phyloP scores from a whole-genome alignment of 345 rosid species.

The Noccaea bulbosa region DNA sequence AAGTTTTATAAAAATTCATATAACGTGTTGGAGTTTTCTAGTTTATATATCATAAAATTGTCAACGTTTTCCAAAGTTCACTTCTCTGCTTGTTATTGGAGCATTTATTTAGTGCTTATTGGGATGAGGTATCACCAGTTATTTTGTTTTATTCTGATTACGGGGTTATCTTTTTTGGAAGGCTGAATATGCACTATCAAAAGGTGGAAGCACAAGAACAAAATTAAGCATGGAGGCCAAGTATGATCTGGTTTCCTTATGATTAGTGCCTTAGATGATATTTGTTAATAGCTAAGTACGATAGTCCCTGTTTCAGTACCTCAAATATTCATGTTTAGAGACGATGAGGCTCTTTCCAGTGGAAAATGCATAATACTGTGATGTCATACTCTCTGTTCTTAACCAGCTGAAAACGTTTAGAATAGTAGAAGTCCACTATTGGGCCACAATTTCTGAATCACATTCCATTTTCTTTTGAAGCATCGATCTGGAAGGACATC shows the following conservation, averaged over 20 bases:
- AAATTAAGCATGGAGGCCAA: constrained; percentile 81
- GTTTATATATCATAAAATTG: background rate
- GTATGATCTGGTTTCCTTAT: constrained; percentile 54
- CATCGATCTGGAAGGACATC: constrained; percentile 85
- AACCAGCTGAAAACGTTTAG: background rate
- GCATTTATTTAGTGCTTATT: constrained; percentile 20
- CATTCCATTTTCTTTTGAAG: constrained; percentile 47
- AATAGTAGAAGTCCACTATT: constrained; percentile 25
- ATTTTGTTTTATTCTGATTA: constrained; percentile 24
- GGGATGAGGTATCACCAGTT: constrained; percentile 17
- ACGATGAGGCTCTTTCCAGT: constrained; percentile 15
- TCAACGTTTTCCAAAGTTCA: background rate
- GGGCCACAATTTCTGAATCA: constrained; percentile 16
- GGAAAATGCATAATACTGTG: constrained; percentile 16
- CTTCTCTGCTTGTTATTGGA: constrained; percentile 13
- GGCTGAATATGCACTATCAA: constrained; percentile 79
- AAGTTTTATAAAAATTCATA: constrained; percentile 22
- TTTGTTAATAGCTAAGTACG: background rate
- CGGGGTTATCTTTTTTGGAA: constrained; percentile 44
- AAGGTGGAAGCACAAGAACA: constrained; percentile 66
- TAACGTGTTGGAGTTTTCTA: constrained; percentile 8
- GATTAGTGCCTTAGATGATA: constrained; percentile 6
- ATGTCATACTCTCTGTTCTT: background rate
- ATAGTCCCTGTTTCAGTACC: background rate
- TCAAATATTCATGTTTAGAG: background rate